A percentile compares a stretch with the other conserved stretches of the same genome.
These are phyloP conservation scores for Marsdenia floribunda DNA, from an alignment of 257 asterid genomes.

Conservation along the genomic window DNA sequence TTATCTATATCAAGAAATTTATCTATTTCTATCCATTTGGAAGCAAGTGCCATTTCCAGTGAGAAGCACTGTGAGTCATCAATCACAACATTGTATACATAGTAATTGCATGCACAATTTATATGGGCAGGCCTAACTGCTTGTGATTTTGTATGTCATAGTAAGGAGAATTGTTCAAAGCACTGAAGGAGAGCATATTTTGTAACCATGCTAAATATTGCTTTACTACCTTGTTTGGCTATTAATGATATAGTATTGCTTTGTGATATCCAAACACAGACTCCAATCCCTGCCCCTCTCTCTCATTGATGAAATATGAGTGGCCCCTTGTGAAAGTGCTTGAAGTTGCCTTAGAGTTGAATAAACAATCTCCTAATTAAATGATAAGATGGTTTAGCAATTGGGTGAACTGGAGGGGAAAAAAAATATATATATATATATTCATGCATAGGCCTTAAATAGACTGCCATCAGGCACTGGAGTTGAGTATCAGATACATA, in stretches of 20 bases:
- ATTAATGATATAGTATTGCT: not conserved
- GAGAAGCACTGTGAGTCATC: not conserved
- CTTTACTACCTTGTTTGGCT: not conserved
- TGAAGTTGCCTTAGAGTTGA: not conserved
- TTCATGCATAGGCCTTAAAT: not conserved
- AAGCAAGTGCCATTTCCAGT: not conserved
- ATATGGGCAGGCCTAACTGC: not conserved
- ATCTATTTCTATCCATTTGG: not conserved
- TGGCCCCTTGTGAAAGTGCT: not conserved
- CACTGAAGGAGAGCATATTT: not conserved
- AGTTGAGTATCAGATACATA: not conserved
- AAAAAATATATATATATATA: no score
- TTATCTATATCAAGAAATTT: not conserved
- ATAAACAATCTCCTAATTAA: not conserved
- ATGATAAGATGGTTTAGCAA: not conserved
- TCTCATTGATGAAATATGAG: not conserved
- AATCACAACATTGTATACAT: not conserved
- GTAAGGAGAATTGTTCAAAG: not conserved
- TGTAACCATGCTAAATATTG: not conserved
- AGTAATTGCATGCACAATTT: not conserved
- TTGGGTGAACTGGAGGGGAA: not conserved
- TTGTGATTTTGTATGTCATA: not conserved
- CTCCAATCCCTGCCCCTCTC: not conserved
- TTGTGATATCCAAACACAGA: not conserved
- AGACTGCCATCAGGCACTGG: not conserved